phyloP scores from a whole-genome alignment of 805 yeast genomes.

The Suhomyces emberorum region DNA sequence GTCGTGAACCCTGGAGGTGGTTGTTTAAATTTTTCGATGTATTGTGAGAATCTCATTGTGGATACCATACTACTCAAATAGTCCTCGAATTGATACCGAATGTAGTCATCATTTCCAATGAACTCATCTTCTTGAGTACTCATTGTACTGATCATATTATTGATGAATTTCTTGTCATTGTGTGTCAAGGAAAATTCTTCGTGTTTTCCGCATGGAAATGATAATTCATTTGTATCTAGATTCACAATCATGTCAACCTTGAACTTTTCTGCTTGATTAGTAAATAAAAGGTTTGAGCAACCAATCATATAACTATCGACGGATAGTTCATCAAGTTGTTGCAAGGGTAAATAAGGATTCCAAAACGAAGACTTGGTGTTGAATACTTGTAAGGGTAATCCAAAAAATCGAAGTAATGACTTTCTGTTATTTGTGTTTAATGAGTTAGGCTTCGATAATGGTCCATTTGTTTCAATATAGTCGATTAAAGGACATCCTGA shows the following conservation, averaged over 20 bases:
- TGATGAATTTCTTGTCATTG: constrained; percentile 74
- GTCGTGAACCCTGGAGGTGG: constrained; percentile 41
- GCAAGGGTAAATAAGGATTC: constrained; percentile 91
- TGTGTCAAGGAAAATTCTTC: constrained; percentile 32
- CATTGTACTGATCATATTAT: constrained; percentile 51
- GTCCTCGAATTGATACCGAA: constrained; percentile 86
- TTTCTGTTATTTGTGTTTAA: constrained; percentile 74
- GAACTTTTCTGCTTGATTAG: constrained; percentile 55
- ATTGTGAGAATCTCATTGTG: constrained; percentile 65
- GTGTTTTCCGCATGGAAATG: constrained; percentile 37
- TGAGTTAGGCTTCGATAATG: constrained; percentile 57
- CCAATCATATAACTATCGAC: constrained; percentile 72
- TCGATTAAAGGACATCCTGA: constrained; percentile 75
- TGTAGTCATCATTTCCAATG: constrained; percentile 69
- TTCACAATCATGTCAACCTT: constrained; percentile 72
- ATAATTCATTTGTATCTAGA: constrained; percentile 53
- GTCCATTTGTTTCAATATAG: constrained; percentile 47
- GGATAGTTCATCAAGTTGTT: constrained; percentile 75
- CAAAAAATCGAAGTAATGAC: constrained; percentile 76
- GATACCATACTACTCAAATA: constrained; percentile 76
- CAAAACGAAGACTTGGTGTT: constrained; percentile 80
- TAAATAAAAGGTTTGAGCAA: constrained; percentile 77
- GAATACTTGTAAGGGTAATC: constrained; percentile 83
- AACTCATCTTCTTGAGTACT: constrained; percentile 35
- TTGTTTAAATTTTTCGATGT: constrained; percentile 36